Percentiles rank a stretch among this genome's conserved stretches.
phyloP scores from a whole-genome alignment of 352 stramenopile species.

The Phytophthora ramorum region DNA sequence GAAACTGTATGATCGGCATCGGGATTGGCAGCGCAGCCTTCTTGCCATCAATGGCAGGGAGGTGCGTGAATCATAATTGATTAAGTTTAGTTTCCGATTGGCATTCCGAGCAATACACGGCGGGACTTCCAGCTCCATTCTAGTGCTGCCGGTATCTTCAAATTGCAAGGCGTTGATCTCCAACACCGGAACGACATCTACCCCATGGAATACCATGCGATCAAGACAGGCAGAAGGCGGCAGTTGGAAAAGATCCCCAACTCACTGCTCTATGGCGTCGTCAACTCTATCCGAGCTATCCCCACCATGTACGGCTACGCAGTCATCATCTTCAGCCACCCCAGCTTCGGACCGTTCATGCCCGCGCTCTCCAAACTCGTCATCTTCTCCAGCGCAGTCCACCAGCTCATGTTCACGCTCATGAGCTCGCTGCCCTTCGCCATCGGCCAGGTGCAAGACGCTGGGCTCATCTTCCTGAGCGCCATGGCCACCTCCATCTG shows the following conservation, averaged over 20 bases:
- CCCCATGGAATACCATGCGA: no score
- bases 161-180: no score
- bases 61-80: no score
- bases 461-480: slow-evolving; percentile 97
- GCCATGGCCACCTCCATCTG: slow-evolving; percentile 93
- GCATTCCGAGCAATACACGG: no score
- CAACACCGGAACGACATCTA: no score
- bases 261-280: slow-evolving; percentile 81
- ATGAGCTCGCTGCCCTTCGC: slow-evolving; percentile 95
- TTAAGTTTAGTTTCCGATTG: no score
- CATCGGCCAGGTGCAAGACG: slow-evolving; percentile 98
- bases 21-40: no score
- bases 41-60: no score
- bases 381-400: slow-evolving; percentile 95
- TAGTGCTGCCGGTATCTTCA: no score
- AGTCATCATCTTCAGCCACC: slow-evolving; percentile 94
- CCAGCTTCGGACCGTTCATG: slow-evolving; percentile 86
- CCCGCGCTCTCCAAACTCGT: slow-evolving; percentile 95
- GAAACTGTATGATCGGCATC: no score
- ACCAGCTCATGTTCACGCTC: slow-evolving; percentile 90
- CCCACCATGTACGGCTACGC: slow-evolving; percentile 95
- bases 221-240: no score
- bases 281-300: slow-evolving; percentile 95
- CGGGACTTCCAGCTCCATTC: no score
- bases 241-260: slow-evolving; percentile 25